These are phyloP conservation scores for Gossypium thurberi DNA, from an alignment of 345 rosid genomes.

Conservation along the genomic window DNA sequence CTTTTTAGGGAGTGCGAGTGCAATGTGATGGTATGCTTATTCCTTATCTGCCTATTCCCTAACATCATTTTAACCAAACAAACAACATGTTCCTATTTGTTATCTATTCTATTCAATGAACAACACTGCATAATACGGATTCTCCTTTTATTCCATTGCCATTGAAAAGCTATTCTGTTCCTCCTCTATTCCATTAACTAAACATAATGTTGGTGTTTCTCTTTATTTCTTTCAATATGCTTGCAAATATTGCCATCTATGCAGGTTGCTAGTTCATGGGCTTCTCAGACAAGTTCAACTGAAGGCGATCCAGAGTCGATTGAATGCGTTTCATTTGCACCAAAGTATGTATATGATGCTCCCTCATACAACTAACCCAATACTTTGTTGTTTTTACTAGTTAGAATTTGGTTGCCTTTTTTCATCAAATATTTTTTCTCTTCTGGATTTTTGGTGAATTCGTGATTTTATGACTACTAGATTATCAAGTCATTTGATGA, in stretches of 20 bases:
- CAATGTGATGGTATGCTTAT: background rate
- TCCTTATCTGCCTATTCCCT: background rate
- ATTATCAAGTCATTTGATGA: background rate
- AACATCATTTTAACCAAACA: background rate
- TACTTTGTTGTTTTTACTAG: background rate
- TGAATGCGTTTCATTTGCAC: slow-evolving; percentile 63
- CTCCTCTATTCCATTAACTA: background rate
- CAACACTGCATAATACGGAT: background rate
- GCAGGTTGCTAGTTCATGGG: slow-evolving; percentile 80
- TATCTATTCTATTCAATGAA: background rate
- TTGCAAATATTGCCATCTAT: slow-evolving; percentile 16
- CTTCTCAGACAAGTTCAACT: slow-evolving; percentile 58
- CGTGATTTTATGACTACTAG: background rate
- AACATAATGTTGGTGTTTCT: background rate
- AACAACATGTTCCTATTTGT: background rate
- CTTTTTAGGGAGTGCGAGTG: background rate
- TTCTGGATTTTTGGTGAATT: background rate
- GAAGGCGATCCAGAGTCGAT: slow-evolving; percentile 60
- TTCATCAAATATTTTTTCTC: background rate
- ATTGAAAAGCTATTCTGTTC: background rate
- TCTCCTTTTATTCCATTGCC: background rate
- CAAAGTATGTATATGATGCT: slow-evolving; percentile 35
- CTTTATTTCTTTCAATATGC: slow-evolving; percentile 7
- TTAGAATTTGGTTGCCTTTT: background rate
- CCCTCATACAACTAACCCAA: background rate